A percentile compares a stretch with the other conserved stretches of the same genome.
These are phyloP conservation scores for Saururus chinensis DNA, from an alignment of 164 flowering plant species.

Conservation along the genomic window DNA sequence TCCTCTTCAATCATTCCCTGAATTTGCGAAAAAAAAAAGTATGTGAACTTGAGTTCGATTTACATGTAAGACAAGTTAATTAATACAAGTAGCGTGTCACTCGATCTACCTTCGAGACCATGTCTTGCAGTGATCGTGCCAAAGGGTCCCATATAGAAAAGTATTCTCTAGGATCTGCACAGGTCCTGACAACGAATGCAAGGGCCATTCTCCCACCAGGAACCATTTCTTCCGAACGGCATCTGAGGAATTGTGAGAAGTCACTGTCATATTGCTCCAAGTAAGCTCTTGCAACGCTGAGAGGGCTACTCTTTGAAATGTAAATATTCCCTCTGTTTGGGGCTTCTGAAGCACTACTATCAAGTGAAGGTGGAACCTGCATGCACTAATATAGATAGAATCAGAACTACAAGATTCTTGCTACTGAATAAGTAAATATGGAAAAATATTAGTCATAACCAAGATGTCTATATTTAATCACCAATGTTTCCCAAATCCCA, in stretches of 20 bases:
- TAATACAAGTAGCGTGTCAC: background rate
- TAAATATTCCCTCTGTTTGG: conserved; percentile 15
- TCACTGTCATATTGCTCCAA: conserved; percentile 18
- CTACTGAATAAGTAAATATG: no score
- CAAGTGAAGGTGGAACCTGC: conserved; percentile 11
- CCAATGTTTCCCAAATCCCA: no score
- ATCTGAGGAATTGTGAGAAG: conserved; percentile 18
- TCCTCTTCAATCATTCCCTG: conserved; percentile 38
- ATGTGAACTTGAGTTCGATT: no score
- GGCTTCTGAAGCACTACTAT: background rate
- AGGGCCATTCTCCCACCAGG: conserved; percentile 29
- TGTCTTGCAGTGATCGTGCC: conserved; percentile 14
- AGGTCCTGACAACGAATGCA: conserved; percentile 13
- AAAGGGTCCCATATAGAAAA: conserved; percentile 20
- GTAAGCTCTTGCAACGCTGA: conserved; percentile 5
- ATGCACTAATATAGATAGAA: background rate
- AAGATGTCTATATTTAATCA: no score
- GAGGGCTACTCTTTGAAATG: conserved; percentile 13
- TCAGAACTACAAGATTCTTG: no score
- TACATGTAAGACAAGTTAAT: background rate
- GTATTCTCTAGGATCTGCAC: conserved; percentile 17
- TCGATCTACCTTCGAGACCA: conserved; percentile 18
- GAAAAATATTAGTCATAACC: no score
- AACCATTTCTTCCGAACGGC: conserved; percentile 18
- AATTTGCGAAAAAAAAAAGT: no score